phyloP scores from a whole-genome alignment of 2,329 filamentous ascomycete genomes.

The Penicillium crustosum region DNA sequence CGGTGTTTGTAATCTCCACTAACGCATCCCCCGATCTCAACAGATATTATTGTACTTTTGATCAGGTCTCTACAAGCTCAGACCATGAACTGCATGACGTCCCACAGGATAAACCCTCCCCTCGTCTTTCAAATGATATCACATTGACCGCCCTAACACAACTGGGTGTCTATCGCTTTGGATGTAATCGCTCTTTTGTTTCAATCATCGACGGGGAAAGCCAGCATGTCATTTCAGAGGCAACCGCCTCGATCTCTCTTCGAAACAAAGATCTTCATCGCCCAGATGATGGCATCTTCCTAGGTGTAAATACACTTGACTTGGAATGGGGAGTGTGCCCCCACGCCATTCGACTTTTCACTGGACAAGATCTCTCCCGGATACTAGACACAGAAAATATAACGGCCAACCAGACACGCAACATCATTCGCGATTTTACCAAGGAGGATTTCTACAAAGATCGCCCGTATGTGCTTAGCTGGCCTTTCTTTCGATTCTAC shows the following conservation, averaged over 20 bases:
- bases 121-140: slow-evolving; percentile 26
- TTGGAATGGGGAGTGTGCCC: slow-evolving; percentile 25
- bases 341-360: slow-evolving; percentile 27
- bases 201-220: slow-evolving; percentile 53
- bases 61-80: neutral
- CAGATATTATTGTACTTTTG: slow-evolving; percentile 21
- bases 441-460: slow-evolving; percentile 37
- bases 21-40: slow-evolving; percentile 1
- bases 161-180: slow-evolving; percentile 48
- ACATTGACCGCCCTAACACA: slow-evolving; percentile 53
- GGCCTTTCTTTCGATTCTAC: slow-evolving; percentile 50
- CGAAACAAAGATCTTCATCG: slow-evolving; percentile 27
- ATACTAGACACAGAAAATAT: slow-evolving; percentile 24
- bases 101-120: slow-evolving; percentile 7
- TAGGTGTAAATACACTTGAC: slow-evolving; percentile 30
- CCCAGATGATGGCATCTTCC: slow-evolving; percentile 34
- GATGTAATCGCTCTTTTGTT: slow-evolving; percentile 48
- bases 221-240: slow-evolving; percentile 55
- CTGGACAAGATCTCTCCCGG: slow-evolving; percentile 20
- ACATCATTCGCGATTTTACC: slow-evolving; percentile 41
- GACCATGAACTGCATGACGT: neutral
- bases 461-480: slow-evolving; percentile 34
- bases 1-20: slow-evolving; percentile 1
- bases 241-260: slow-evolving; percentile 46
- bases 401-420: slow-evolving; percentile 31